Evolutionary conservation across 345 rosid species (phyloP).

Genomic region (Pistacia atlantica): DNA sequence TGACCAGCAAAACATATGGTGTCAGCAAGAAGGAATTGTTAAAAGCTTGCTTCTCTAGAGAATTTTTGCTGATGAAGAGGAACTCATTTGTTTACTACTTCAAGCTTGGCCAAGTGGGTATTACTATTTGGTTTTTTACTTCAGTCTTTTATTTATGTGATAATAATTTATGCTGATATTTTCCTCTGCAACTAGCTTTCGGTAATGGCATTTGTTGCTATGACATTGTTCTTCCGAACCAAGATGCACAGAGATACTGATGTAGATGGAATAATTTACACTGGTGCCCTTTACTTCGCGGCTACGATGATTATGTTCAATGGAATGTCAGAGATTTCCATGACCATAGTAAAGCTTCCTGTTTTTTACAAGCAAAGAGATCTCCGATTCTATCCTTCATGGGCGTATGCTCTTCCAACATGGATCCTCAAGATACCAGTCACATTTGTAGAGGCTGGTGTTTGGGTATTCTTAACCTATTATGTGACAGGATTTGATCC

Average conservation of each 20-base stretch:
- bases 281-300: slow-evolving; percentile 70
- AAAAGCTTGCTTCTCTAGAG: slow-evolving; percentile 57
- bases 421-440: slow-evolving; percentile 83
- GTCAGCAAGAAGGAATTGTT: slow-evolving; percentile 51
- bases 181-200: slow-evolving; percentile 35
- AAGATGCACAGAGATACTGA: slow-evolving; percentile 49
- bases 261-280: slow-evolving; percentile 54
- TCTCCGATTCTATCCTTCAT: slow-evolving; percentile 68
- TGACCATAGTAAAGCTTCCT: slow-evolving; percentile 83
- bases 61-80: slow-evolving; percentile 62
- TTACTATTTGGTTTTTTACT: background rate
- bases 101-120: slow-evolving; percentile 49
- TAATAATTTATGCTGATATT: slow-evolving; percentile 7
- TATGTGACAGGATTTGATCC: slow-evolving; percentile 81
- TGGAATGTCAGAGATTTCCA: slow-evolving; percentile 72
- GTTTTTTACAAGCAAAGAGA: slow-evolving; percentile 89
- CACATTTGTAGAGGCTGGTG: slow-evolving; percentile 58
- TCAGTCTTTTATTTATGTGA: background rate
- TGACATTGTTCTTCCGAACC: slow-evolving; percentile 70
- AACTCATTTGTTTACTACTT: slow-evolving; percentile 53
- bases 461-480: slow-evolving; percentile 67
- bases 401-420: slow-evolving; percentile 78
- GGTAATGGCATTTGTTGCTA: slow-evolving; percentile 38
- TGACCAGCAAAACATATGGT: slow-evolving; percentile 53
- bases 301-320: slow-evolving; percentile 54